phyloP scores from a whole-genome alignment of 352 stramenopile species.

The Phytophthora pinifolia region DNA sequence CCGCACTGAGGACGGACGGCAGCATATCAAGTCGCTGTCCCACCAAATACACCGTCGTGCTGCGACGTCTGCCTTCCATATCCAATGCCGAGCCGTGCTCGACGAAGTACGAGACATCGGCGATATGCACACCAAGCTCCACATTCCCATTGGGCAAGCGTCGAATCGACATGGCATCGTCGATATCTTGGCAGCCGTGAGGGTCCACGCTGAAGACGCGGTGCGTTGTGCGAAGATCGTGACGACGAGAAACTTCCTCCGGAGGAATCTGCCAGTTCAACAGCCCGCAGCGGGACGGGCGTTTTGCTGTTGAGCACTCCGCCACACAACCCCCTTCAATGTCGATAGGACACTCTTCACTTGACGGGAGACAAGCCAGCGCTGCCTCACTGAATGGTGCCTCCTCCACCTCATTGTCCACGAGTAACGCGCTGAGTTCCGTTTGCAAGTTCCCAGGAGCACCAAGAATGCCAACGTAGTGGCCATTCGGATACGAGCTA shows the following conservation, averaged over 20 bases:
- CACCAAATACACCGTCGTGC: constrained; percentile 98
- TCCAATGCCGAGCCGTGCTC: constrained; percentile 95
- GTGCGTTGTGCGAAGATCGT: constrained; percentile 70
- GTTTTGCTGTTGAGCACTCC: constrained; percentile 78
- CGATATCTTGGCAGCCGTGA: constrained; percentile 89
- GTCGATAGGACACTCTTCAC: constrained; percentile 47
- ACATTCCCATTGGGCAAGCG: constrained; percentile 77
- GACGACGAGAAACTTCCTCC: constrained; percentile 49
- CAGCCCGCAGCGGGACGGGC: constrained; percentile 47
- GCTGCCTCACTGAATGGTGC: constrained; percentile 84
- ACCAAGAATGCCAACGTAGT: constrained; percentile 80
- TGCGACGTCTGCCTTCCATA: constrained; percentile 87
- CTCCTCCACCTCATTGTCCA: constrained; percentile 83
- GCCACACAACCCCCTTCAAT: constrained; percentile 64
- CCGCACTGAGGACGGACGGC: constrained; percentile 82
- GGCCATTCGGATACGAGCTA: constrained; percentile 76
- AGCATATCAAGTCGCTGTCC: constrained; percentile 94
- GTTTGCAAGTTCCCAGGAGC: constrained; percentile 62
- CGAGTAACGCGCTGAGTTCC: constrained; percentile 81
- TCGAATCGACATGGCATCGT: constrained; percentile 89
- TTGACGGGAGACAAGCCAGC: constrained; percentile 75
- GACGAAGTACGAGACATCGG: constrained; percentile 99
- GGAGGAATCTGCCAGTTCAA: constrained; percentile 70
- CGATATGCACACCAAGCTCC: constrained; percentile 98
- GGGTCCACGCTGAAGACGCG: constrained; percentile 91